A percentile compares a stretch with the other conserved stretches of the same genome.
Conservation (phyloP, 1,284 basidiomycete species). For the Vanrija sp. region DNA sequence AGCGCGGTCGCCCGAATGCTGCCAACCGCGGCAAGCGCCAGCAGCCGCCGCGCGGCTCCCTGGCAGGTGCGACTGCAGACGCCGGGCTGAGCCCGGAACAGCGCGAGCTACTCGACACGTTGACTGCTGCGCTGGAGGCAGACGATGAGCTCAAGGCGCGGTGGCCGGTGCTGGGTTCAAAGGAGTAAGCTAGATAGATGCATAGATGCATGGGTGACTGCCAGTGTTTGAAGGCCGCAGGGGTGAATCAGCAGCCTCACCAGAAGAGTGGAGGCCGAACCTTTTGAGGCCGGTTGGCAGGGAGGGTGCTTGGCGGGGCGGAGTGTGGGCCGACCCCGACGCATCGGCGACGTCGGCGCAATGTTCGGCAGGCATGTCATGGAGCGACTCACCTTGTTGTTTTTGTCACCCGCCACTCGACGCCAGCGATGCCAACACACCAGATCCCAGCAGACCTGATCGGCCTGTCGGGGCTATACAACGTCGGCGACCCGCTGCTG, state of each 20-base stretch:
- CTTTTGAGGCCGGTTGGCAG: no score
- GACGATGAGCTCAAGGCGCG: slow-evolving; percentile 20
- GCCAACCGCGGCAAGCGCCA: neutral
- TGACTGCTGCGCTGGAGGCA: slow-evolving; percentile 14
- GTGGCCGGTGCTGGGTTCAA: slow-evolving; percentile 7
- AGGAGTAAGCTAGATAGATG: neutral
- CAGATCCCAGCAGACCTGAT: slow-evolving; percentile 37
- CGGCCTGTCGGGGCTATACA: slow-evolving; percentile 41
- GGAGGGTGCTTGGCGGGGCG: no score
- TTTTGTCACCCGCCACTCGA: neutral
- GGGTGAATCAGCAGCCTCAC: neutral
- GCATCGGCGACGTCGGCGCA: neutral
- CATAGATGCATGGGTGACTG: neutral
- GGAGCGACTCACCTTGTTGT: neutral
- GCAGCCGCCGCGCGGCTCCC: neutral
- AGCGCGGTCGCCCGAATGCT: slow-evolving; percentile 3
- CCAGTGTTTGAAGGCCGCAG: no score
- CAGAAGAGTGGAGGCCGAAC: no score
- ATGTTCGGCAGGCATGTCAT: neutral
- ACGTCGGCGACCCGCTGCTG: slow-evolving; percentile 43
- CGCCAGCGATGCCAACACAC: neutral
- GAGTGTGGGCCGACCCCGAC: no score
- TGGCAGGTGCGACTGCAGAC: neutral
- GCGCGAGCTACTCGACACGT: slow-evolving; percentile 14
- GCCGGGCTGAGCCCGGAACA: neutral